Evolutionary conservation across 1,284 basidiomycete genomes (phyloP), one percentile per base, ranked within the genome.

Genomic region (Ceratobasidium sp.): DNA sequence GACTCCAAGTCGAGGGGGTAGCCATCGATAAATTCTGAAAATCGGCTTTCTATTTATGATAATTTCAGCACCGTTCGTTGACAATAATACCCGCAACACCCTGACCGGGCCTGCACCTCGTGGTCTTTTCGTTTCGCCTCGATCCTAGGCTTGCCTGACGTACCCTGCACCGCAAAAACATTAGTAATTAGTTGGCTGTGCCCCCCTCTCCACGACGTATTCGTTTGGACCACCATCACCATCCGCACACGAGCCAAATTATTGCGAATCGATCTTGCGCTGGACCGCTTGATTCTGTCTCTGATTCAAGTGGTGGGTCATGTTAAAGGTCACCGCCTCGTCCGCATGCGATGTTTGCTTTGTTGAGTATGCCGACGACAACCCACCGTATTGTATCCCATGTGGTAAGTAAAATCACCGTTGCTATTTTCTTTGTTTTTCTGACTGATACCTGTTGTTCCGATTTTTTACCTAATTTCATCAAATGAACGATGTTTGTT

Each of bases 341-440:
- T 67, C 62, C 50, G 54, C 62, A 27, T 67, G 62, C 52, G 62
- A 67, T 52, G 62, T 67, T 42, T 67, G 62, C 29, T 67, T 67
- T 42, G 62, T 67, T 39, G 62, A 67, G 42, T 67, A 67, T 30
- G 62, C 39, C 44, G 52, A 67, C 21, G 62, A 67, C 25, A 67
- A 67, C 30, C 62, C 62, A 39, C 62, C 62, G 27, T 52, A 67
- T 47, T 67, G 62, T 67, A 67, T 67, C n/a, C 62, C 62, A 3
- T 67, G 62, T 23, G 62, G 62, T 67, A 56, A 46, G 62, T 9
- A 16, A 21, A 21, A 16, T 44, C 25, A 21, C 19, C 14, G n/a
- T 54, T n/a, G 49, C 23, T 57, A 46, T 27, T 58, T 44, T 25
- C 11, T 44, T 29, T 29, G 8, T 21, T 46, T 46, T 25, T 52